Conservation (phyloP, 2,329 filamentous ascomycete genomes). For the Paramyrothecium roridum region DNA sequence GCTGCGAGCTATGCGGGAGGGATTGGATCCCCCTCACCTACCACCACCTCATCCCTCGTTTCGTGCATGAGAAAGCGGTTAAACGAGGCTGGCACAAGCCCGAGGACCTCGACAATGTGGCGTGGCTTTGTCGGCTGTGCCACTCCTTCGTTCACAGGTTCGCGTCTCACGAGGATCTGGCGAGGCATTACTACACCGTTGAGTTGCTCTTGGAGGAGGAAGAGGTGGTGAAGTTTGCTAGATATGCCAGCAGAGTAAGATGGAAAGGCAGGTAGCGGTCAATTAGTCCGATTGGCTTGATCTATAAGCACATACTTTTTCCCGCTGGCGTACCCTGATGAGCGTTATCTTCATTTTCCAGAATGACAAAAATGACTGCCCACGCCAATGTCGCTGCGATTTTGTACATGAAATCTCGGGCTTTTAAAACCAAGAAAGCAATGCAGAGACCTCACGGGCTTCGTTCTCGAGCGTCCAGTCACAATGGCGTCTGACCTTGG, state of each 20-base stretch:
- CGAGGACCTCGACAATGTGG: slow-evolving; percentile 74
- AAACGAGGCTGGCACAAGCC: slow-evolving; percentile 77
- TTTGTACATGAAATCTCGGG: too few species aligned
- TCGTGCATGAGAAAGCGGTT: slow-evolving; percentile 71
- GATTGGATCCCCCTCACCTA: slow-evolving; percentile 76
- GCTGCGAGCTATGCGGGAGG: slow-evolving; percentile 75
- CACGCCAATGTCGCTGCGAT: too few species aligned
- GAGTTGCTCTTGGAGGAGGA: slow-evolving; percentile 67
- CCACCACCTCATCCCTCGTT: slow-evolving; percentile 81
- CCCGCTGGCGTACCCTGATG: too few species aligned
- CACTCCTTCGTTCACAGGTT: slow-evolving; percentile 79
- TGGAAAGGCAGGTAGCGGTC: slow-evolving; percentile 56
- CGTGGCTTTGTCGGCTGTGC: slow-evolving; percentile 82
- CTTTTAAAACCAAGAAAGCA: too few species aligned
- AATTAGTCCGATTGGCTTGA: too few species aligned
- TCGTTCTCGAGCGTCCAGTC: too few species aligned
- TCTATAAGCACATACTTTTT: too few species aligned
- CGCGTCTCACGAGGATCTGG: slow-evolving; percentile 73
- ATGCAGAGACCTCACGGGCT: too few species aligned
- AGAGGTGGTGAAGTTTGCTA: slow-evolving; percentile 68
- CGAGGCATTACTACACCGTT: slow-evolving; percentile 68
- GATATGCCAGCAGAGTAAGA: slow-evolving; percentile 69
- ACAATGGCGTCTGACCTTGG: too few species aligned
- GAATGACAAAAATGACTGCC: too few species aligned
- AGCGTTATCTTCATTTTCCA: too few species aligned